Evolutionary conservation across 768 basidiomycete species (phyloP), one percentile per base, ranked within the genome.

Genomic region (Guyanaporus albipodus): DNA sequence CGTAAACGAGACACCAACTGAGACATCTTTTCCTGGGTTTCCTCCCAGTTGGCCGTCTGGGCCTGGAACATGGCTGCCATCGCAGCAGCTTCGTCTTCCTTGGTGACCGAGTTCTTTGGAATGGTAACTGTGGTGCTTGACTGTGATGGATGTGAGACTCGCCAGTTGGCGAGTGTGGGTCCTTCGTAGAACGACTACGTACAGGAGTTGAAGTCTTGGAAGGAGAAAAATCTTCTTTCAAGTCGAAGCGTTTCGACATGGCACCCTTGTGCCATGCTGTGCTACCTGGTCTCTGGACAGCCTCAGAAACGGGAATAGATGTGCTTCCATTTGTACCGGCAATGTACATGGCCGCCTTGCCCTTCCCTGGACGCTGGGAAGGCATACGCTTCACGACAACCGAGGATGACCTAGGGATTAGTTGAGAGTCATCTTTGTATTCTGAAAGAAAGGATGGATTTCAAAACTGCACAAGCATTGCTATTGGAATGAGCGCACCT

Each of bases 1-100:
- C 62, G 60, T 59, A 67, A 64, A 77, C 76, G 75, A 73, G 71
- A 81, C 74, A 93, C 94, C 76, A 76, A 99, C 96, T 91, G 85
- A 65, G 93, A 87, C 94, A 99, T 97, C 79, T 95, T 92, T 78
- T 97, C 93, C 73, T 97, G 92, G 63, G 93, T 87, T 79, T 94
- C 89, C 74, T 96, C 88, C 96, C 95, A 99, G 69, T 93, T 90
- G 54, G 89, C 84, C 32, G 84, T 83, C 70, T 92, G 89, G 50
- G 88, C 88, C 68, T 90, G 86, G 67, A 98, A 94, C 90, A 99
- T 96, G 57, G 94, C 94, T n/a, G 86, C 87, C 77, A 99, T 89
- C 28, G 91, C 87, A n/a, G 87, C 89, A 24, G 87, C 89, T 66
- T 98, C 96, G 53, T 96, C 95, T 39, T 81, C 78, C 53, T 78